Evolutionary conservation across 2,329 filamentous ascomycete species (phyloP).

Genomic region (Xylaria polymorpha): DNA sequence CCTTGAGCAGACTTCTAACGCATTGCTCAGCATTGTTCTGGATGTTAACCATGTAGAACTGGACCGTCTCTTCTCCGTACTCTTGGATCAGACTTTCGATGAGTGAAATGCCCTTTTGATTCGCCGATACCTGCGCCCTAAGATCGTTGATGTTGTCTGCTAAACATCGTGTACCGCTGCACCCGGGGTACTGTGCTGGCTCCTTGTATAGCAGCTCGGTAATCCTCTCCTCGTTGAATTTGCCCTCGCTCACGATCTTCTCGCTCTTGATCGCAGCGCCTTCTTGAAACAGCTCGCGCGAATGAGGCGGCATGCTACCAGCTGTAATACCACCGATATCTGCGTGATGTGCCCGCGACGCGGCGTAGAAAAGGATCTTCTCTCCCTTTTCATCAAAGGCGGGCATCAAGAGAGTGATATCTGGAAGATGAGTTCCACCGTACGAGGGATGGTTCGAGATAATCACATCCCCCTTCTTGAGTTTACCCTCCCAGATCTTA

Average conservation of each 20-base stretch:
- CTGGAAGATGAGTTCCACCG: constrained; percentile 84
- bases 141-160: constrained; percentile 82
- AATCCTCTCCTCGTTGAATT: constrained; percentile 79
- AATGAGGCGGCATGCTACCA: constrained; percentile 79
- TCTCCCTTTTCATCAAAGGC: constrained; percentile 74
- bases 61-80: constrained; percentile 77
- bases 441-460: constrained; percentile 88
- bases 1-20: constrained; percentile 75
- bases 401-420: constrained; percentile 84
- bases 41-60: constrained; percentile 82
- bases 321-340: constrained; percentile 83
- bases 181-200: constrained; percentile 76
- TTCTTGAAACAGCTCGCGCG: constrained; percentile 67
- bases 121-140: constrained; percentile 83
- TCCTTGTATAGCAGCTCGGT: constrained; percentile 75
- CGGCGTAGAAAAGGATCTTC: constrained; percentile 84
- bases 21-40: constrained; percentile 79
- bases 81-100: constrained; percentile 77
- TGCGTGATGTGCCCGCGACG: constrained; percentile 82
- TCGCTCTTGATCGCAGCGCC: constrained; percentile 69
- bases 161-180: constrained; percentile 77
- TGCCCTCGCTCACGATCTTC: constrained; percentile 77
- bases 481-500: constrained; percentile 80
- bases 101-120: constrained; percentile 80
- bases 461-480: constrained; percentile 83